Evolutionary conservation across 768 basidiomycete species (phyloP), one percentile per base, ranked within the genome.

Genomic region (Rhodotorula babjevae): DNA sequence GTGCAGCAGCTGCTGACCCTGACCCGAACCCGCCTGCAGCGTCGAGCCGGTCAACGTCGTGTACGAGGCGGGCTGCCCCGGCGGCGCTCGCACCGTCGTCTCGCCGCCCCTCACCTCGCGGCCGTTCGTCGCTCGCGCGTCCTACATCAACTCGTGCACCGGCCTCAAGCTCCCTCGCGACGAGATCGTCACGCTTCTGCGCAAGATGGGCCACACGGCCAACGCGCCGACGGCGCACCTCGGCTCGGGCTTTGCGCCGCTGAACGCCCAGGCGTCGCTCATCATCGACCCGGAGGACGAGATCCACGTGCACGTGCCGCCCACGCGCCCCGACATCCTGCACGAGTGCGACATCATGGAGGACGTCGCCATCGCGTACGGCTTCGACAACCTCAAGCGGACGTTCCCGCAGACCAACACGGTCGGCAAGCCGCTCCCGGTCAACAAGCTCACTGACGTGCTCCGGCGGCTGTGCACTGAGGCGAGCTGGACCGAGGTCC

Each of bases 321-420:
- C 90, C n/a, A 97, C 93, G n/a, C 87, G 96, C 50, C 93, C 96
- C 2, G 96, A 99, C 79, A 97, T 99, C 76, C 83, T 99, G 66
- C 96, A 99, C 80, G 93, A 98, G 81, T 96, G 94, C 79, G 96
- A 99, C 80, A 86, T 98, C 80, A 90, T 99, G 89, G 96, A 99
- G 80, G 96, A 99, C 75, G 92, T 90, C 4, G 96, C 96, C 18
- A 91, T 99, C 75, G 96, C 93, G 1, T 96, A 94, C 79, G 96
- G 96, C 3, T 98, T 93, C 85, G 97, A 99, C 84, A 96, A 95
- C 78, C 85, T 99, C 40, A 91, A 92, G 3, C 86, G 91, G 77
- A 88, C 87, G 23, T 93, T 99, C 87, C 96, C 96, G 2, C 83
- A 87, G 14, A 96, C 94, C 27, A 94, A 89, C 80, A 98, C 96